phyloP scores from a whole-genome alignment of 768 basidiomycete genomes.

The Hypholoma fasciculare region DNA sequence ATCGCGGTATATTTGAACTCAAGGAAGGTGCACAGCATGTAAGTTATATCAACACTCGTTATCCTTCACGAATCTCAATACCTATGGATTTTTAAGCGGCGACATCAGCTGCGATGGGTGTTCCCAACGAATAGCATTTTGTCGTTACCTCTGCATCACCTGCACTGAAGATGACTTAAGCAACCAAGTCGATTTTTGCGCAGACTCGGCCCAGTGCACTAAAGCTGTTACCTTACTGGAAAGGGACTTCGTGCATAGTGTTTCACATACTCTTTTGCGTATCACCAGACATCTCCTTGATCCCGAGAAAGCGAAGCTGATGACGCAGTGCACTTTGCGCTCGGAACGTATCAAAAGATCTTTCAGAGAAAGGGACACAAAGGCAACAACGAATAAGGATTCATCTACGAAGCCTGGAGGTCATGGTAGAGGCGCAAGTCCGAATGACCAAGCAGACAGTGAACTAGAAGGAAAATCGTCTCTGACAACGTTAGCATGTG shows the following conservation, averaged over 20 bases:
- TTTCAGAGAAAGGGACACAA: background rate
- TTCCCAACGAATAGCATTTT: background rate
- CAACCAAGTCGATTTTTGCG: conserved; percentile 10
- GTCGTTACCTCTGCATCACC: conserved; percentile 8
- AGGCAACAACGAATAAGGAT: background rate
- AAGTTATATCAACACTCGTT: background rate
- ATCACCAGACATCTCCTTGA: background rate
- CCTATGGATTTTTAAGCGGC: background rate
- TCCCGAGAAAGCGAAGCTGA: background rate
- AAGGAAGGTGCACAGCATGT: background rate
- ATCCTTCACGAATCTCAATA: too few species aligned
- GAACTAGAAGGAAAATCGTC: background rate
- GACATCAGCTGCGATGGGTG: conserved; percentile 1
- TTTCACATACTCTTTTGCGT: conserved; percentile 4
- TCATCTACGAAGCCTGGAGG: background rate
- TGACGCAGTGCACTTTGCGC: background rate
- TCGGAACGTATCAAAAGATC: conserved; percentile 7
- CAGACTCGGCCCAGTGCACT: background rate
- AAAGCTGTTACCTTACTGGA: too few species aligned
- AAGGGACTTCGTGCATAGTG: conserved; percentile 1
- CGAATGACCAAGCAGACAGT: background rate
- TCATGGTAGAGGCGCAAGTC: background rate
- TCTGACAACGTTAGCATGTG: conserved; percentile 1
- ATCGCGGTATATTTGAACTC: background rate
- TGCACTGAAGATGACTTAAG: conserved; percentile 5